A percentile compares a stretch with the other conserved stretches of the same genome.
phyloP scores from a whole-genome alignment of 495 filamentous ascomycete genomes.

The Amphirosellinia nigrospora region DNA sequence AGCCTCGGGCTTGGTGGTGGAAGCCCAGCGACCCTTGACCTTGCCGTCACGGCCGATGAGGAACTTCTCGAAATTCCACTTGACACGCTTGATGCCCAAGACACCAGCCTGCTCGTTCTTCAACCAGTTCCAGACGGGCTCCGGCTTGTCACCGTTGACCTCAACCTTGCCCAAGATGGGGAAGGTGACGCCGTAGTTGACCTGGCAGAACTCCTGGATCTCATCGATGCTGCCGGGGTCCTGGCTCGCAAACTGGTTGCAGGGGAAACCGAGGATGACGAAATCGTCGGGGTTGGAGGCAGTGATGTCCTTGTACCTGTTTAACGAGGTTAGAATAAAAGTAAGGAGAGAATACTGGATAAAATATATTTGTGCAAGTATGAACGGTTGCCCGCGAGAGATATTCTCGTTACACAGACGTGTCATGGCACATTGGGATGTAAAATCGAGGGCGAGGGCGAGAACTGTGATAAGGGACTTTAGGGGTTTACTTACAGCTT shows the following conservation, averaged over 20 bases:
- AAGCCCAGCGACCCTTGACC: conserved; percentile 83
- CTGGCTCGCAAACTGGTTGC: conserved; percentile 94
- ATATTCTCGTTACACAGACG: not conserved
- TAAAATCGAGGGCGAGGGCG: not conserved
- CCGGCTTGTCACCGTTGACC: conserved; percentile 85
- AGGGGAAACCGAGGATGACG: conserved; percentile 91
- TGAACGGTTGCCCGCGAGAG: not conserved
- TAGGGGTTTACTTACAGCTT: conserved; percentile 57
- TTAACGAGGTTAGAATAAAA: not conserved
- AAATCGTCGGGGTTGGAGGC: conserved; percentile 75
- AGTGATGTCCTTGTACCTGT: conserved; percentile 72
- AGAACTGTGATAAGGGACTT: not conserved
- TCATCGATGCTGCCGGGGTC: conserved; percentile 89
- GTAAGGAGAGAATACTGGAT: too few species aligned
- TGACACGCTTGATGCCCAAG: conserved; percentile 83
- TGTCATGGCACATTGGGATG: not conserved
- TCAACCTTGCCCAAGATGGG: conserved; percentile 89
- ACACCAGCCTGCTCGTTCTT: conserved; percentile 85
- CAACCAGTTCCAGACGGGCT: conserved; percentile 85
- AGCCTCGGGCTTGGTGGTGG: conserved; percentile 81
- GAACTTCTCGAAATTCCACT: conserved; percentile 99
- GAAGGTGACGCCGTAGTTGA: conserved; percentile 96
- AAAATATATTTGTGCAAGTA: not conserved
- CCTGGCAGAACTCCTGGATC: conserved; percentile 88
- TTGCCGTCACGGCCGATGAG: conserved; percentile 83